A percentile compares a stretch with the other conserved stretches of the same genome.
Conservation (phyloP, 2,329 filamentous ascomycete species). For the Emergomyces pasteurianus region DNA sequence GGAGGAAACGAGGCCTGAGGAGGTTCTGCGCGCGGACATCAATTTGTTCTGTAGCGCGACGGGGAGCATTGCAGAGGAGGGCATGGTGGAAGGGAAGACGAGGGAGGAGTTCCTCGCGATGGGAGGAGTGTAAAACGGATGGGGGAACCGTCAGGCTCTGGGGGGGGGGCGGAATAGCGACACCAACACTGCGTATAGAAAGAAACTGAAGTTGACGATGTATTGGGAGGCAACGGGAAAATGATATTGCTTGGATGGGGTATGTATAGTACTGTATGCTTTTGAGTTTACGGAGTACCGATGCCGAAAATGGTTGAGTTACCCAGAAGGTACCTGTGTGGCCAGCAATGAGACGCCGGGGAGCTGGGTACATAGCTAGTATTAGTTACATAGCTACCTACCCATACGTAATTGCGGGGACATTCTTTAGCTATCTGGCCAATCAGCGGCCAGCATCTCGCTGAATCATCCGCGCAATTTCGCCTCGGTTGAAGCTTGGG, state of each 20-base stretch:
- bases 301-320: no score
- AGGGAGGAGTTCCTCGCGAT: constrained; percentile 3
- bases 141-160: not conserved
- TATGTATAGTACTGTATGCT: no score
- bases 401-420: not conserved
- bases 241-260: no score
- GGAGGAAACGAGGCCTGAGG: constrained; percentile 17
- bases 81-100: constrained; percentile 20
- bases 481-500: no score
- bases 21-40: constrained; percentile 24
- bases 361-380: not conserved
- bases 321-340: not conserved
- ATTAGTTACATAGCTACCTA: not conserved
- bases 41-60: constrained; percentile 35
- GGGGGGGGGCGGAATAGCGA: not conserved
- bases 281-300: no score
- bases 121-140: not conserved
- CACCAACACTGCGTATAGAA: not conserved
- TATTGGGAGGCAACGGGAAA: no score
- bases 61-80: constrained; percentile 27
- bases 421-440: not conserved
- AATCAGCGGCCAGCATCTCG: not conserved
- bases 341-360: not conserved
- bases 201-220: no score
- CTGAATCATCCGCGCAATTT: not conserved